These are phyloP conservation scores for Podila clonocystis DNA, from an alignment of 192 early-diverging fungal genomes.

Conservation along the genomic window DNA sequence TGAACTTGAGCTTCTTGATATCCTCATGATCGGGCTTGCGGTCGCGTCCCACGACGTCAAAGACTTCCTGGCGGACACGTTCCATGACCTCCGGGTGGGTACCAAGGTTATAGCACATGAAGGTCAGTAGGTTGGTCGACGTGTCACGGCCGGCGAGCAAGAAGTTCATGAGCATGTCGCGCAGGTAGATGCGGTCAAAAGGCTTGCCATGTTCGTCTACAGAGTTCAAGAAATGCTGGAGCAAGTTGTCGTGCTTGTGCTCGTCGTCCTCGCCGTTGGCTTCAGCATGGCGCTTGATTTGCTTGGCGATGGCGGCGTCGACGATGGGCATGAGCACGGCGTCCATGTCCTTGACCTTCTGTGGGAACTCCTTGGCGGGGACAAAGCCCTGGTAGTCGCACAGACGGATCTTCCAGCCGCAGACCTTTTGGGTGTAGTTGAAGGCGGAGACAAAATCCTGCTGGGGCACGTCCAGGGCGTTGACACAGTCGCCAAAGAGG, in stretches of 20 bases:
- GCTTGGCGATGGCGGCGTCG: slow-evolving; percentile 36
- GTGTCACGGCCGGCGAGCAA: slow-evolving; percentile 55
- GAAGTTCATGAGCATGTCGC: slow-evolving; percentile 54
- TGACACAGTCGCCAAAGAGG: slow-evolving; percentile 48
- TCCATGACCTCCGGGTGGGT: slow-evolving; percentile 51
- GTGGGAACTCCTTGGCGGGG: slow-evolving; percentile 30
- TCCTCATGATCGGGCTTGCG: slow-evolving; percentile 59
- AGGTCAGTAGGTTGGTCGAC: slow-evolving; percentile 55
- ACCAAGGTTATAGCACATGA: slow-evolving; percentile 53
- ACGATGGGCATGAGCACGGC: slow-evolving; percentile 38
- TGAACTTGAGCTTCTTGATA: slow-evolving; percentile 60
- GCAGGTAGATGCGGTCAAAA: slow-evolving; percentile 46
- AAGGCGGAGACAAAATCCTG: slow-evolving; percentile 42
- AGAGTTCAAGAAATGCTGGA: slow-evolving; percentile 46
- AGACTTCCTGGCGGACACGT: slow-evolving; percentile 53
- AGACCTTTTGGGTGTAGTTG: slow-evolving; percentile 51
- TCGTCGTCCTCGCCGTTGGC: slow-evolving; percentile 21
- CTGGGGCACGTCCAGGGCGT: slow-evolving; percentile 40
- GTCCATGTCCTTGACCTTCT: slow-evolving; percentile 53
- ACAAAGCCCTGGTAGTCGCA: slow-evolving; percentile 40
- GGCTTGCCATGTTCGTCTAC: slow-evolving; percentile 47
- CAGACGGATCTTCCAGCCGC: slow-evolving; percentile 50
- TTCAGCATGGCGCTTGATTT: slow-evolving; percentile 16
- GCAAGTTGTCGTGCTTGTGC: slow-evolving; percentile 31
- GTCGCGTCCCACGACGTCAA: slow-evolving; percentile 40